A percentile compares a stretch with the other conserved stretches of the same genome.
phyloP scores from a whole-genome alignment of 2,329 filamentous ascomycete species.

The Trematosphaeria pertusa region DNA sequence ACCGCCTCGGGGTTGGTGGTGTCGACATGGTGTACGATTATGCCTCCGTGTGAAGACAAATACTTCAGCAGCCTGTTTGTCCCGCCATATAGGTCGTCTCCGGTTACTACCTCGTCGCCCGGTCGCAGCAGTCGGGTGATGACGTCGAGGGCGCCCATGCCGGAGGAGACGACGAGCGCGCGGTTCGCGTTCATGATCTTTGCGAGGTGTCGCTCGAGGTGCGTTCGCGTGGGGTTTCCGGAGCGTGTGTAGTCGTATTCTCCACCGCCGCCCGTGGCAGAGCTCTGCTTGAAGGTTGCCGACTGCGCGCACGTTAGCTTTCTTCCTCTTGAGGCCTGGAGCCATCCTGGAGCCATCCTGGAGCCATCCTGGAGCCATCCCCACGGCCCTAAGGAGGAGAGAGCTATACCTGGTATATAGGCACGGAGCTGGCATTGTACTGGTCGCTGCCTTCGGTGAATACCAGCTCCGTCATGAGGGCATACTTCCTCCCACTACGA shows the following conservation, averaged over 20 bases:
- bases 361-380: too few relatives aligned
- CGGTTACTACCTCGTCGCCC: constrained; percentile 95
- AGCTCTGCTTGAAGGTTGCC: constrained; percentile 95
- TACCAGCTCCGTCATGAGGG: constrained; percentile 93
- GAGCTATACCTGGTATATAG: constrained; percentile 80
- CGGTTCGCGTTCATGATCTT: constrained; percentile 98
- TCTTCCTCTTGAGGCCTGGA: background rate
- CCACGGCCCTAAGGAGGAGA: too few relatives aligned
- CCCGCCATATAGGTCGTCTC: constrained; percentile 95
- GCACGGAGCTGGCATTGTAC: constrained; percentile 94
- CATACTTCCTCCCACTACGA: constrained; percentile 84
- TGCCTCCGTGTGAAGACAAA: constrained; percentile 85
- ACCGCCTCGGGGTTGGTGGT: constrained; percentile 82
- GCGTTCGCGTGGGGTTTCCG: constrained; percentile 93
- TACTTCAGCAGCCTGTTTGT: constrained; percentile 94
- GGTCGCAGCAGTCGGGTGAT: constrained; percentile 90
- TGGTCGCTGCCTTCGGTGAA: constrained; percentile 97
- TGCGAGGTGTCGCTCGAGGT: constrained; percentile 93
- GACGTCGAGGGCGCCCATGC: constrained; percentile 97
- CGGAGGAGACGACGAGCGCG: constrained; percentile 90
- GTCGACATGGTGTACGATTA: constrained; percentile 95
- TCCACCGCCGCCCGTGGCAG: constrained; percentile 75
- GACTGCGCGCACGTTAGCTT: constrained; percentile 63
- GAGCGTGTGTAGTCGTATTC: constrained; percentile 99
- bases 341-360: too few relatives aligned